phyloP scores from a whole-genome alignment of 495 filamentous ascomycete genomes.

The Aspergillus homomorphus region DNA sequence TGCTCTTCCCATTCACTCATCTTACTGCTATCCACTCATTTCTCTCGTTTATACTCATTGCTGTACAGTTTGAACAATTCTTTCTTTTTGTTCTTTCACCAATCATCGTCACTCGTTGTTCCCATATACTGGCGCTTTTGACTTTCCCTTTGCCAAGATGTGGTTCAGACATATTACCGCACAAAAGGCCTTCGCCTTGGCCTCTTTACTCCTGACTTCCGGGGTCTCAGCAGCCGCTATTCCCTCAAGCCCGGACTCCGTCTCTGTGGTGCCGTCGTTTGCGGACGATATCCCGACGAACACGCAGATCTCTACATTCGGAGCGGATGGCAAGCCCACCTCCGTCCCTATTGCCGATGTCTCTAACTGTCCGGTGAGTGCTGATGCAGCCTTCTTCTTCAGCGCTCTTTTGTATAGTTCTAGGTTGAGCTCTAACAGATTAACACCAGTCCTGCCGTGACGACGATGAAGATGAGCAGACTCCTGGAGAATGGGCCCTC shows the following conservation, averaged over 20 bases:
- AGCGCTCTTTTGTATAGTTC: too few relatives aligned
- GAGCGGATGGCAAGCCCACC: constrained; percentile 1
- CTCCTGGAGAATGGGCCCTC: not conserved
- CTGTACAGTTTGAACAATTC: not conserved
- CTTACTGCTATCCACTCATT: not conserved
- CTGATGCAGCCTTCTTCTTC: not conserved
- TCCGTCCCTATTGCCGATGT: not conserved
- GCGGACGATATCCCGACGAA: not conserved
- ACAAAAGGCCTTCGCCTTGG: constrained; percentile 1
- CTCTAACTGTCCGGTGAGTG: not conserved
- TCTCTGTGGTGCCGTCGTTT: not conserved
- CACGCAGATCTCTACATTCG: not conserved
- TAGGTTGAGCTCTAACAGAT: not conserved
- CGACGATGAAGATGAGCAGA: not conserved
- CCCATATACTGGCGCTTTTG: not conserved
- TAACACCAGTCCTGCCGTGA: not conserved
- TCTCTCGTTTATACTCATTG: not conserved
- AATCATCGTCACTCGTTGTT: not conserved
- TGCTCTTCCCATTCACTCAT: not conserved
- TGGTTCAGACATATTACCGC: not conserved
- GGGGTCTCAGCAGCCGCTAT: constrained; percentile 2
- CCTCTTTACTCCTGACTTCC: not conserved
- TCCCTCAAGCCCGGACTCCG: not conserved
- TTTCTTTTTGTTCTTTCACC: not conserved
- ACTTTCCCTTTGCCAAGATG: not conserved